Evolutionary conservation across 2,329 filamentous ascomycete genomes (phyloP), one percentile per base, ranked within the genome.

Genomic region (Colletotrichum cordylinicola): DNA sequence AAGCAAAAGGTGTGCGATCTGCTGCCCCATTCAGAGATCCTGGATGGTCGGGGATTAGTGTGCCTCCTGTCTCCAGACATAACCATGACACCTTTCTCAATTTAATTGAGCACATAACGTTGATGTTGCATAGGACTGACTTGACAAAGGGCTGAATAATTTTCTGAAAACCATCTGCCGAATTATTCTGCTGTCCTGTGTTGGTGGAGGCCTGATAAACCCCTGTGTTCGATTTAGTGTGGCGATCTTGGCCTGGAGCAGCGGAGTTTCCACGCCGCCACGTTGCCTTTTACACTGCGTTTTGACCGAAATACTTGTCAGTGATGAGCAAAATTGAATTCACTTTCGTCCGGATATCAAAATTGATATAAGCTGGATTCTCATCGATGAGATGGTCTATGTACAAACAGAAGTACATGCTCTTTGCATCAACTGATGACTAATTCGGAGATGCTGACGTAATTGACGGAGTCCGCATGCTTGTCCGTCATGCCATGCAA

Each of bases 101-200:
- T 48, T 21, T 21, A 13, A n/a, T 21, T 48, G n/a, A 21, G 6
- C 3, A 21, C 10, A 2, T 0, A 48, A 2, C 43, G 43, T 1
- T 21, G 0, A 48, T 1, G 3, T 0, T 21, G 39, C 39, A 43
- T 43, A 18, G 6, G 0, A 43, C 4, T 18, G 8, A 4, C 8
- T 43, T 18, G 37, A 6, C 1, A 43, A 4, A 43, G 18, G 2
- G 18, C 39, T 43, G 18, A 1, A 43, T n/a, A 2, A 0, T 10
- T n/a, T 0, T 12, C 12, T n/a, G 7, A n/a, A 3, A 21, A 13
- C 10, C 21, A n/a, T 2, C 18, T 48, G 2, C 43, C 43, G 10
- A 21, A 21, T 1, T 21, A 6, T 21, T 21, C 43, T 13, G 10
- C 9, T 21, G n/a, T n/a, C 43, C 0, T 48, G n/a, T 48, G 18